Base-by-base conservation (phyloP, 805 yeast genomes). In the Ogataea naganishii region DNA sequence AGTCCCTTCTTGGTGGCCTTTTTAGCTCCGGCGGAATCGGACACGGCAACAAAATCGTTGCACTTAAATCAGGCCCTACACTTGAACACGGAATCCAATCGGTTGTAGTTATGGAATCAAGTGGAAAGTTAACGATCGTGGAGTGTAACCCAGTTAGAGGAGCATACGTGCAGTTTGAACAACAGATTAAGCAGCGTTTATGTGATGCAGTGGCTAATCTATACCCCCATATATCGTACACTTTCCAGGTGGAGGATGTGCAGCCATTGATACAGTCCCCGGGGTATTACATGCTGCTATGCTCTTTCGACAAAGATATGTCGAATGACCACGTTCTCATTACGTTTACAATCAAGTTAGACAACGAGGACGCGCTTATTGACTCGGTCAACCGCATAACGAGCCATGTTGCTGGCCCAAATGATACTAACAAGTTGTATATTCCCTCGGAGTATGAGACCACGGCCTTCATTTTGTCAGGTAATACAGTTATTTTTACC, bases 371-470 rank as follows among this genome's bases (percentile, higher is more conserved):
- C 7, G 66, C 74, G 5, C 52, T 67, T 21, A 58, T 79, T 3
- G 64, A 67, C 29, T 80, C 88, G 0, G 72, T 83, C 1, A 83
- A 81, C 53, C 65, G 77, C 41, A 53, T 81, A 18, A 76, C 72
- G 33, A 64, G 76, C 7, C 69, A 56, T 40, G 48, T 61, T 3
- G 38, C 53, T 1, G 43, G 37, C 31, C 27, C 36, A 18, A 44
- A 40, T 2, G 51, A 49, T 3, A 51, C 46, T 12, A 83, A 85
- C 2, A 54, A 53, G 26, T 50, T 82, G 14, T 63, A 57, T 22
- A 60, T 78, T 8, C 85, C 88, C 3, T 44, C 59, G 12, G 16
- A 6, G 6, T 80, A 81, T 2, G 67, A 69, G 2, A 51, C 58
- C 13, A 69, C 37, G 1, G 80, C 83, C 1, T 76, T 72, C 45